Percentiles rank a stretch among this genome's conserved stretches.
phyloP scores from a whole-genome alignment of 495 filamentous ascomycete species.

The Talaromyces liani region DNA sequence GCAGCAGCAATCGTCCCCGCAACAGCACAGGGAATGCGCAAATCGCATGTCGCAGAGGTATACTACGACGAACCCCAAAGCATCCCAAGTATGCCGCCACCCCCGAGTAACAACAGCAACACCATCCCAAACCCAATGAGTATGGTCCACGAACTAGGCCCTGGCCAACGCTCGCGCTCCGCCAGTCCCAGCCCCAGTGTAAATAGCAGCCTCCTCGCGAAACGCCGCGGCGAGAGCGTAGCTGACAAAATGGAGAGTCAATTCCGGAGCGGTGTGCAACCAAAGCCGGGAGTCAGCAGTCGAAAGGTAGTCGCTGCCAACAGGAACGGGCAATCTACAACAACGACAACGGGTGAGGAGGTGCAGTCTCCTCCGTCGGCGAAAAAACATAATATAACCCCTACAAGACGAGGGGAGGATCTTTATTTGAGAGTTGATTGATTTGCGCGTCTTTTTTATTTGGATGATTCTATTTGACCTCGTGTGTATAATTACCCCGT shows the following conservation, averaged over 20 bases:
- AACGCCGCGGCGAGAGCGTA: constrained; percentile 8
- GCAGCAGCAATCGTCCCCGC: constrained; percentile 3
- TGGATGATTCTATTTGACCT: background rate
- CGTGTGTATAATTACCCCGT: background rate
- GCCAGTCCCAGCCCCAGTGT: constrained; percentile 5
- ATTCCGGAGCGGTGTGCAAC: constrained; percentile 1
- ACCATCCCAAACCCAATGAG: background rate
- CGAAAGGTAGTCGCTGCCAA: background rate
- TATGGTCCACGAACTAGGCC: background rate
- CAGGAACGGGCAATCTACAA: background rate
- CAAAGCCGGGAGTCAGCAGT: background rate
- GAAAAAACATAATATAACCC: constrained; percentile 30
- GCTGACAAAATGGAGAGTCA: constrained; percentile 7
- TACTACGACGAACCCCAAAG: background rate
- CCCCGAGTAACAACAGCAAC: background rate
- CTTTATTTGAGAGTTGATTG: constrained; percentile 27
- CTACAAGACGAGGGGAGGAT: constrained; percentile 26
- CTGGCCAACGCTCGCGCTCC: background rate
- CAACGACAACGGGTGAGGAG: background rate
- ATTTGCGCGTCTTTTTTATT: background rate
- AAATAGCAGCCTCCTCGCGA: constrained; percentile 3
- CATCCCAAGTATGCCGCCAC: background rate
- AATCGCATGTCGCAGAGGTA: background rate
- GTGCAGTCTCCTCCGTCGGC: background rate
- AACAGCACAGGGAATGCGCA: background rate